Base-by-base conservation (phyloP, 2,329 filamentous ascomycete genomes). In the Botrytis byssoidea region DNA sequence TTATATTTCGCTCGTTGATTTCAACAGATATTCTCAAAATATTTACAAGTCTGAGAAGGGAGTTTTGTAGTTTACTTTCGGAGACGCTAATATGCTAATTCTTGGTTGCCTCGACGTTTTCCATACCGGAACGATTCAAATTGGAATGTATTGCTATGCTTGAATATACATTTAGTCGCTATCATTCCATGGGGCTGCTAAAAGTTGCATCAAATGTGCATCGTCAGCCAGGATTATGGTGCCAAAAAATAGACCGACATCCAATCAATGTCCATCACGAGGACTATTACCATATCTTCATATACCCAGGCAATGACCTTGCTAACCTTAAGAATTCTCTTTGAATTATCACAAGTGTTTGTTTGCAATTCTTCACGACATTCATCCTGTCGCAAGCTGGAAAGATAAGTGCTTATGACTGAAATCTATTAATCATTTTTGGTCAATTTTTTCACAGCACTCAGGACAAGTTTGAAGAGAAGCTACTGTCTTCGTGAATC, bases 261-360 rank as follows among this genome's bases (percentile, higher is more conserved):
- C 78, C 78, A 79, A 78, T 78, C 74, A 74, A 18, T 48, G 4
- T 14, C 12, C 60, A 67, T 77, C 77, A 77, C 76, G 75, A 75
- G 76, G 59, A 65, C 71, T n/a, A 71, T 69, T 70, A 32, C 60
- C n/a, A 69, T 25, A 59, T 61, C 20, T 57, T 59, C 42, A 5
- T 16, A 55, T 68, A 55, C 25, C 48, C 25, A 55, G 25, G 1
- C 16, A 73, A 55, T 69, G 55, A 61, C 74, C 61, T 75, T 75
- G 67, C 37, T 63, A 37, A 65, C 68, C 71, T 55, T 69, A 55
- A 63, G 66, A 71, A 69, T 70, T 57, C 18, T 61, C n/a, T 9
- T 51, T 48, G 44, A 35, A 64, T 70, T 18, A 70, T 55, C 12
- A 20, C 22, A 67, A 40, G 22, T 42, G 63, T n/a, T 14, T 35